Conservation (phyloP, 768 basidiomycete genomes). For the Gautieria morchelliformis region DNA sequence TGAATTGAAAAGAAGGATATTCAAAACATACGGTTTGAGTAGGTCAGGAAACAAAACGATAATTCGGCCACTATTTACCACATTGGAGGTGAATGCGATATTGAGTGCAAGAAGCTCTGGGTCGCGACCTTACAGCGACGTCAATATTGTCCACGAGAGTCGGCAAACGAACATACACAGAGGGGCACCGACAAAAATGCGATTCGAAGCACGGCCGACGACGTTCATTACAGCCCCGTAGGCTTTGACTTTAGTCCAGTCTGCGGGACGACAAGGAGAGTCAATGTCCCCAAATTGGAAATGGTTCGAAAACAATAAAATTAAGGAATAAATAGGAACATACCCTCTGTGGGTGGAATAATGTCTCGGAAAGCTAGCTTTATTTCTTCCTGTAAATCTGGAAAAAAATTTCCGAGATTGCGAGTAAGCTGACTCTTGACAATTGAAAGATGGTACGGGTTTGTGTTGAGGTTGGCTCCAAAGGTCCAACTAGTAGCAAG, state of each 20-base stretch:
- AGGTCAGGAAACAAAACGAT: conserved; percentile 29
- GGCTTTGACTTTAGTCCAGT: not conserved
- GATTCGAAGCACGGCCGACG: conserved; percentile 30
- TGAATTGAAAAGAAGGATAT: conserved; percentile 12
- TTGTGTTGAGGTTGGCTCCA: not conserved
- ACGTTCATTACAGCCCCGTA: conserved; percentile 21
- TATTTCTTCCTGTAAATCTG: not conserved
- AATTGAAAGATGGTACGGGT: not conserved
- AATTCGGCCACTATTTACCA: conserved; percentile 23
- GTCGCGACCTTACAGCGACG: conserved; percentile 27
- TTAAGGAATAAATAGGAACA: not conserved
- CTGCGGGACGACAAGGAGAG: not conserved
- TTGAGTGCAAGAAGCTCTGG: conserved; percentile 29
- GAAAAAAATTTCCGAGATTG: not conserved
- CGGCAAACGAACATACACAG: conserved; percentile 25
- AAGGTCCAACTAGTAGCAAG: not conserved
- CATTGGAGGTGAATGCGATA: conserved; percentile 26
- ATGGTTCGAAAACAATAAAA: not conserved
- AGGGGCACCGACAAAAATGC: conserved; percentile 39
- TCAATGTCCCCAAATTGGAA: not conserved
- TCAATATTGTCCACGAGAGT: conserved; percentile 1
- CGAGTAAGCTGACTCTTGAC: not conserved
- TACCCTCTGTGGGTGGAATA: not conserved
- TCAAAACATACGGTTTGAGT: conserved; percentile 33
- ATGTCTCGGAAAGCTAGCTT: not conserved